Conservation (phyloP, 495 filamentous ascomycete species). For the Penicillium simplicissimum region DNA sequence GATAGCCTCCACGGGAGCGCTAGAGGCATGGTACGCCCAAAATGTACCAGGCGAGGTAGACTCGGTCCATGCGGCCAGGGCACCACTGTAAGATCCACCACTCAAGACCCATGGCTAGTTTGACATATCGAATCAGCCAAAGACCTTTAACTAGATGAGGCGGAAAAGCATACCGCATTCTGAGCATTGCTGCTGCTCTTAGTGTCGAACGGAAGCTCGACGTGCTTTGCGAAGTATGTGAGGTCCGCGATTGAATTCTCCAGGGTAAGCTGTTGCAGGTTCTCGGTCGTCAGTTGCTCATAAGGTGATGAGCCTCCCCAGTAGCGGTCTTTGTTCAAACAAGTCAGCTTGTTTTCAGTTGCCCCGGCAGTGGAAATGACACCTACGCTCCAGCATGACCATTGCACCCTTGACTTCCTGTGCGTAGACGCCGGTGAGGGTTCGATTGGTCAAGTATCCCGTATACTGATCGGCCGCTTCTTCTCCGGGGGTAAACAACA, state of each 20-base stretch:
- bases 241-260: constrained; percentile 63
- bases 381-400: constrained; percentile 57
- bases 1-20: constrained; percentile 63
- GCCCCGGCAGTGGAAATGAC: background rate
- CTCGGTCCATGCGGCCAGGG: constrained; percentile 63
- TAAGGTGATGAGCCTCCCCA: constrained; percentile 65
- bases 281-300: constrained; percentile 52
- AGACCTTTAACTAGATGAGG: background rate
- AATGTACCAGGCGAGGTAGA: constrained; percentile 60
- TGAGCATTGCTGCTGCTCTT: constrained; percentile 52
- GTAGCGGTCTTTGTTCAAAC: constrained; percentile 49
- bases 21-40: constrained; percentile 67
- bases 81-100: constrained; percentile 67
- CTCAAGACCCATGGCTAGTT: constrained; percentile 60
- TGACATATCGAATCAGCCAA: background rate
- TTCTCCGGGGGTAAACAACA: constrained; percentile 63
- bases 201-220: constrained; percentile 57
- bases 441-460: constrained; percentile 51
- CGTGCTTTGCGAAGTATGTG: constrained; percentile 61
- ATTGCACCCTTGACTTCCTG: constrained; percentile 57
- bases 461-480: constrained; percentile 45
- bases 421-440: constrained; percentile 53
- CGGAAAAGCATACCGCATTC: constrained; percentile 41
- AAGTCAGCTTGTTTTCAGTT: background rate
- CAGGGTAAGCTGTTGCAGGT: constrained; percentile 62